These are phyloP conservation scores for Yarrowia hollandica DNA, from an alignment of 805 yeast genomes.

Conservation along the genomic window DNA sequence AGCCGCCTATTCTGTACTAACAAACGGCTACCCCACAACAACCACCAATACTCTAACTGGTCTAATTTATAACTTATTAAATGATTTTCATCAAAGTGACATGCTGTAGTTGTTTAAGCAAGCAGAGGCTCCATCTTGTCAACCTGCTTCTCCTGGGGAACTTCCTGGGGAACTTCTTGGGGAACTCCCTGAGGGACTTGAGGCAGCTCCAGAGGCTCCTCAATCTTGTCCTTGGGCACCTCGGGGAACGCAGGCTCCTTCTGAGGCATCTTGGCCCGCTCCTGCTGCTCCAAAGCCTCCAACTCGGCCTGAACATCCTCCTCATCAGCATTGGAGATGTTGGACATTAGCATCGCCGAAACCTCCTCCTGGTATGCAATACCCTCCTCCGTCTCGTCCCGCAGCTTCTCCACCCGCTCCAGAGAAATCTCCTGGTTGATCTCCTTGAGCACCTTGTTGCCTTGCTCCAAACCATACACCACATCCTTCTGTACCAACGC, in stretches of 20 bases:
- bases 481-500: slow-evolving; percentile 87
- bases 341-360: slow-evolving; percentile 41
- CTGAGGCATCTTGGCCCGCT: background rate
- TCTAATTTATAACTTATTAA: slow-evolving; percentile 20
- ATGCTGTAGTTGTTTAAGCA: background rate
- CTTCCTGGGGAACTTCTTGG: background rate
- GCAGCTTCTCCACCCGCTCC: slow-evolving; percentile 73
- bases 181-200: background rate
- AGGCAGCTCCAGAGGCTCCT: slow-evolving; percentile 4
- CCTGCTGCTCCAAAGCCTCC: slow-evolving; percentile 37
- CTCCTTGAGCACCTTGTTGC: slow-evolving; percentile 71
- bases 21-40: background rate
- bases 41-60: background rate
- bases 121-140: slow-evolving; percentile 12
- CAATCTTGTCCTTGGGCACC: slow-evolving; percentile 7
- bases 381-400: slow-evolving; percentile 86
- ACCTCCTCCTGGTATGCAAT: slow-evolving; percentile 66
- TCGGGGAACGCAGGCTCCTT: slow-evolving; percentile 1
- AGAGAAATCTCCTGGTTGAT: slow-evolving; percentile 76
- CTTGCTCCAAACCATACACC: slow-evolving; percentile 73
- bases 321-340: slow-evolving; percentile 44
- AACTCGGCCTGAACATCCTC: slow-evolving; percentile 41
- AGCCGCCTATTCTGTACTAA: no score
- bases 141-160: background rate
- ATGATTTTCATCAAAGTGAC: background rate